Evolutionary conservation across 164 flowering plant genomes (phyloP).

Genomic region (Vitis rupestris): DNA sequence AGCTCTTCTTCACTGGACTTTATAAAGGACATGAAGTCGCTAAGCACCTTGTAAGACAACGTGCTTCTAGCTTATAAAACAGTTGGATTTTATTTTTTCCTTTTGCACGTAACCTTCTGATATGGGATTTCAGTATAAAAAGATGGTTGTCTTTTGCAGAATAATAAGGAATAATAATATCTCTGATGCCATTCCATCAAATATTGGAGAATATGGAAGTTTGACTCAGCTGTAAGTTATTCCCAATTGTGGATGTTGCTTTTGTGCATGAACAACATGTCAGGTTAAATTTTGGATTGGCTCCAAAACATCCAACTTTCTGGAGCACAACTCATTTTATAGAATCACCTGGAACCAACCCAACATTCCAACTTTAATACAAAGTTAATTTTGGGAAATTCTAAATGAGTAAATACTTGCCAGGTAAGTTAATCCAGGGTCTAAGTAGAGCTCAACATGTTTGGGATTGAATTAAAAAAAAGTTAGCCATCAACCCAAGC

Average conservation of each 20-base stretch:
- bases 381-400: too few relatives aligned
- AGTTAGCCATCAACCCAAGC: too few relatives aligned
- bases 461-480: too few relatives aligned
- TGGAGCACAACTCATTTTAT: too few relatives aligned
- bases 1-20: conserved; percentile 57
- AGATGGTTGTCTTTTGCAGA: conserved; percentile 28
- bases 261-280: too few relatives aligned
- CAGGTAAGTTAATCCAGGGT: too few relatives aligned
- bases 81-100: not conserved
- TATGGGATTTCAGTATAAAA: not conserved
- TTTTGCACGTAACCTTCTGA: not conserved
- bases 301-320: too few relatives aligned
- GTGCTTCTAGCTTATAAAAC: not conserved
- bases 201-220: conserved; percentile 42
- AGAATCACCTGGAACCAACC: too few relatives aligned
- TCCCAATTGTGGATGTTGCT: not conserved
- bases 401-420: too few relatives aligned
- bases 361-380: too few relatives aligned
- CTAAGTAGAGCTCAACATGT: too few relatives aligned
- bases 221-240: conserved; percentile 55
- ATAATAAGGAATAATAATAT: conserved; percentile 60
- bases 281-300: too few relatives aligned
- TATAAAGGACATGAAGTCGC: conserved; percentile 46
- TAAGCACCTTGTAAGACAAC: conserved; percentile 47
- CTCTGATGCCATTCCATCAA: conserved; percentile 56